Evolutionary conservation across 164 flowering plant species (phyloP).

Genomic region (Magnolia kwangsiensis): DNA sequence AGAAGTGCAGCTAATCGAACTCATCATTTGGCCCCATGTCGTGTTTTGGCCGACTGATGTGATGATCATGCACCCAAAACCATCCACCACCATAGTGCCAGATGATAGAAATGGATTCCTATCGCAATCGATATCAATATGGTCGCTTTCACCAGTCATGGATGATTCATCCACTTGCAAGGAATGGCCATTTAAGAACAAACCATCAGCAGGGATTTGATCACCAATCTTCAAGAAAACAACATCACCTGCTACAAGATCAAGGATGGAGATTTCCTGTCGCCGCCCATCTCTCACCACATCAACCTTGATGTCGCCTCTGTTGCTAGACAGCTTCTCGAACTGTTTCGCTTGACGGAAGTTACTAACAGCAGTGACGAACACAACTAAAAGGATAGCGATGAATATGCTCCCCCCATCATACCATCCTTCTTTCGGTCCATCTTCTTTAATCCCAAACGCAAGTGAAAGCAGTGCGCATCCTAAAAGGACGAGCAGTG

Average conservation of each 20-base stretch:
- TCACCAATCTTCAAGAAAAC: constrained; percentile 42
- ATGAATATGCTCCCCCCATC: constrained; percentile 49
- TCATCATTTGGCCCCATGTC: constrained; percentile 55
- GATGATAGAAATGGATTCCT: constrained; percentile 33
- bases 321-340: constrained; percentile 25
- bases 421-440: constrained; percentile 43
- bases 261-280: constrained; percentile 28
- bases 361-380: constrained; percentile 35
- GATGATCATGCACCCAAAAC: constrained; percentile 46
- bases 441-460: constrained; percentile 44
- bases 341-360: constrained; percentile 35
- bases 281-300: constrained; percentile 36
- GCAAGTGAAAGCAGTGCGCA: constrained; percentile 40
- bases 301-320: constrained; percentile 31
- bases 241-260: constrained; percentile 48
- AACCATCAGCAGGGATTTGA: constrained; percentile 55
- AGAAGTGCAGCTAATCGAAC: constrained; percentile 35
- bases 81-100: constrained; percentile 44
- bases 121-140: constrained; percentile 20
- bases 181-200: constrained; percentile 42
- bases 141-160: constrained; percentile 45
- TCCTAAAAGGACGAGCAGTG: constrained; percentile 35
- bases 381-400: constrained; percentile 39
- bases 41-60: constrained; percentile 45
- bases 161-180: constrained; percentile 44